Evolutionary conservation across 805 yeast genomes (phyloP), one percentile per base, ranked within the genome.

Genomic region (Deakozyma indianensis): DNA sequence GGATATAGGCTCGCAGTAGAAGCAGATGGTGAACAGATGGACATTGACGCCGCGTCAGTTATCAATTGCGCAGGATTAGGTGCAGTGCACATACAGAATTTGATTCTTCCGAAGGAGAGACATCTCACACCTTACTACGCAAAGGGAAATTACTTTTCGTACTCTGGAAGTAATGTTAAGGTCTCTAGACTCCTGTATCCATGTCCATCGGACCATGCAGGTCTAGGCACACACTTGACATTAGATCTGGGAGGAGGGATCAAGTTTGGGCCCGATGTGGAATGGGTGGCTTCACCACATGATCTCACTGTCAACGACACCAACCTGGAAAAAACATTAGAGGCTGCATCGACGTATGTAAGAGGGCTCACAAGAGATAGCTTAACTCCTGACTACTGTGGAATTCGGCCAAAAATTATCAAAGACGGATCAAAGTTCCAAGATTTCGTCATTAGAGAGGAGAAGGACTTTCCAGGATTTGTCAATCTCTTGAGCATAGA

Each of bases 201-300:
- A 1, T 80, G 85, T 46, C 85, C 86, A 1, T 70, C 80, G 1
- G 77, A 80, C n/a, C 71, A 52, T 25, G 69, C 82, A n/a, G 83
- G 94, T 0, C 65, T 88, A 46, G 96, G 96, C 0, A 83, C 92
- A 0, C 96, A 87, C 64, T 63, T 88, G 50, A 87, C 96, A 0
- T 64, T 88, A 24, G 94, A 84, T 55, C 62, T 87, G 45, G 87
- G 83, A 2, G 92, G 94, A 0, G 80, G 78, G 52, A 63, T 87
- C 23, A 72, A 75, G 51, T 87, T 87, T 58, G 96, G 96, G 0
- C 96, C 96, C 0, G 95, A 88, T 58, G 61, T 85, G 35, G 92
- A 86, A 59, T 86, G 94, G 84, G 75, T 83, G 1, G 73, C 55
- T 7, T 42, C 51, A 3, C 60, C 65, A 1, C 43, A 46, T 5